Percentiles rank a stretch among this genome's conserved stretches.
These are phyloP conservation scores for Schizothecium vesticola DNA, from an alignment of 495 filamentous ascomycete species.

Conservation along the genomic window DNA sequence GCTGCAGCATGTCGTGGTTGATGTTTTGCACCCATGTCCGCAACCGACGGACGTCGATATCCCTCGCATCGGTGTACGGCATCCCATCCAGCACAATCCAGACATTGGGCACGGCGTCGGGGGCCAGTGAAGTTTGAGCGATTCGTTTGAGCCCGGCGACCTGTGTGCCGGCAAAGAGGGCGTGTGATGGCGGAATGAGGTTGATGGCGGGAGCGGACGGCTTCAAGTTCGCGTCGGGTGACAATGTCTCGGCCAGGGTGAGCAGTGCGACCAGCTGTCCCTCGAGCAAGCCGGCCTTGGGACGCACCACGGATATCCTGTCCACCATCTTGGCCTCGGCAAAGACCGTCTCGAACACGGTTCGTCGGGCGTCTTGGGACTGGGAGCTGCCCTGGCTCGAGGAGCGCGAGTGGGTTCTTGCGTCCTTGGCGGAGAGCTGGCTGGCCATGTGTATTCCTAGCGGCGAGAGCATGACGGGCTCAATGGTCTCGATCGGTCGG, in stretches of 20 bases:
- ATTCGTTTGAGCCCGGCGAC: conserved; percentile 30
- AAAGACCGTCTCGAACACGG: conserved; percentile 28
- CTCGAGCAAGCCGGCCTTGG: conserved; percentile 44
- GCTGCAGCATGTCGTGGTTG: conserved; percentile 39
- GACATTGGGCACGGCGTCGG: conserved; percentile 31
- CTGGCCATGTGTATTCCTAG: conserved; percentile 18
- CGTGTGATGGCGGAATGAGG: conserved; percentile 33
- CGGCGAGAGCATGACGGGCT: conserved; percentile 17
- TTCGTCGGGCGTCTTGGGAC: conserved; percentile 13
- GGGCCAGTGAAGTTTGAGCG: conserved; percentile 22
- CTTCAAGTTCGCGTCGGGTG: conserved; percentile 15
- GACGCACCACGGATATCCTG: conserved; percentile 36
- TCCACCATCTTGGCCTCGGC: conserved; percentile 25
- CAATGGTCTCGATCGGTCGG: conserved; percentile 11
- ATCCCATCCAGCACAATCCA: conserved; percentile 43
- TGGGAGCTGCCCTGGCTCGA: conserved; percentile 20
- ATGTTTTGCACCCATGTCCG: conserved; percentile 48
- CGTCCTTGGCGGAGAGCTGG: conserved; percentile 13
- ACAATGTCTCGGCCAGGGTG: conserved; percentile 27
- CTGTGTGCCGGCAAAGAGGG: conserved; percentile 33
- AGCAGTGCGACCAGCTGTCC: conserved; percentile 40
- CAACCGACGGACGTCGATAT: conserved; percentile 37
- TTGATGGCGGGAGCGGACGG: conserved; percentile 30
- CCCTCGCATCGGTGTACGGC: conserved; percentile 35
- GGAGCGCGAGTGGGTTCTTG: conserved; percentile 12